Conservation (phyloP, 768 basidiomycete genomes). For the Tylopilus sp. region DNA sequence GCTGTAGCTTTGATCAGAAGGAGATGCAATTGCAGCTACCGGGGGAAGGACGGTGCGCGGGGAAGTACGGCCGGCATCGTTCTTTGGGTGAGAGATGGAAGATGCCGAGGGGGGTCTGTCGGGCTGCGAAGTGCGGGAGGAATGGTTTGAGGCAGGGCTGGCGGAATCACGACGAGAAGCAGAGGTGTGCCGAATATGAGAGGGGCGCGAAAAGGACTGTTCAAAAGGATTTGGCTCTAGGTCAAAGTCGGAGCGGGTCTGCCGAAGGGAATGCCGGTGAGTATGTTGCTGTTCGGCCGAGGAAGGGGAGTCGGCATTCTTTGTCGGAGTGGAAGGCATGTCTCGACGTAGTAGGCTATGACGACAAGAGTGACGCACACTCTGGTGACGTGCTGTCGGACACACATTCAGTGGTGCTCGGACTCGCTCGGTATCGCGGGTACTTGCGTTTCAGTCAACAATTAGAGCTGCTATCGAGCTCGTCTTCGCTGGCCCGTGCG, state of each 20-base stretch:
- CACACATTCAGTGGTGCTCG: slow-evolving; percentile 17
- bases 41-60: slow-evolving; percentile 80
- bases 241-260: slow-evolving; percentile 64
- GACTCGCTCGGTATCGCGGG: slow-evolving; percentile 17
- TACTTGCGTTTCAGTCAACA: slow-evolving; percentile 22
- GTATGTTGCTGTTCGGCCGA: background rate
- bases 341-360: slow-evolving; percentile 7
- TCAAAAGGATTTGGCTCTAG: slow-evolving; percentile 94
- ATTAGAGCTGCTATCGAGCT: slow-evolving; percentile 3
- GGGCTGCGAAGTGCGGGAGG: slow-evolving; percentile 34
- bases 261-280: slow-evolving; percentile 30
- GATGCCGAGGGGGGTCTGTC: slow-evolving; percentile 34
- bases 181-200: slow-evolving; percentile 47
- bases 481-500: slow-evolving; percentile 30
- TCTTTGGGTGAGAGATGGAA: slow-evolving; percentile 29
- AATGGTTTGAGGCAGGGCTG: slow-evolving; percentile 33
- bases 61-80: slow-evolving; percentile 33
- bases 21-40: slow-evolving; percentile 68
- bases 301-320: slow-evolving; percentile 35
- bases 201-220: slow-evolving; percentile 77
- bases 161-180: slow-evolving; percentile 32
- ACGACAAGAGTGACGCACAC: slow-evolving; percentile 22
- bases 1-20: slow-evolving; percentile 43
- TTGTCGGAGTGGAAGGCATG: slow-evolving; percentile 29
- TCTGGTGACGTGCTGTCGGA: slow-evolving; percentile 8